Evolutionary conservation across 2,329 filamentous ascomycete species (phyloP).

Genomic region (Dothiorella sarmentorum): DNA sequence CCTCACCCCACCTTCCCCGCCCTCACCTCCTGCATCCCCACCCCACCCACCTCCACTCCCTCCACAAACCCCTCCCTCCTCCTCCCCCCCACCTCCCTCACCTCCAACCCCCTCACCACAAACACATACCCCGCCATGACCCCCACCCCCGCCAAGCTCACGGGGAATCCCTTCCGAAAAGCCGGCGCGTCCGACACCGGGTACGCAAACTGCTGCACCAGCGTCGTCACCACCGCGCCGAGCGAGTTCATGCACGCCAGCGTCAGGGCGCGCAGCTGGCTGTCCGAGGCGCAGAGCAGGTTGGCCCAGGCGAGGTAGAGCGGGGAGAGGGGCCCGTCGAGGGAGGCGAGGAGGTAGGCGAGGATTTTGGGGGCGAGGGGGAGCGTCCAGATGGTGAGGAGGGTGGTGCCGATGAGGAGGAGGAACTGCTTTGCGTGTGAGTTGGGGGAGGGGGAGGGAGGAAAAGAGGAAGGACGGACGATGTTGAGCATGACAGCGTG

Average conservation of each 20-base stretch:
- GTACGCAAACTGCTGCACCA: constrained; percentile 1
- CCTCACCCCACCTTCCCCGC: not conserved
- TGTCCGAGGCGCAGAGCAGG: constrained; percentile 32
- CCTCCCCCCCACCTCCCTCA: not conserved
- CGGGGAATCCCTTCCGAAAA: not conserved
- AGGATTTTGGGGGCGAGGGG: constrained; percentile 30
- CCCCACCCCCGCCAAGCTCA: not conserved
- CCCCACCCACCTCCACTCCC: not conserved
- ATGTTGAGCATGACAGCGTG: constrained; percentile 32
- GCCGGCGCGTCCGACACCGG: not conserved
- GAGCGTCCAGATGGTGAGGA: not conserved
- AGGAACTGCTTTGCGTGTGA: not conserved
- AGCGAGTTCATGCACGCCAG: constrained; percentile 38
- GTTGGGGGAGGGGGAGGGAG: not conserved
- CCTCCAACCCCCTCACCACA: constrained; percentile 1
- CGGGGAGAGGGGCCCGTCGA: constrained; percentile 36
- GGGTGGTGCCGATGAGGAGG: not conserved
- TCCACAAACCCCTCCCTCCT: not conserved
- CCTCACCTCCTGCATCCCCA: not conserved
- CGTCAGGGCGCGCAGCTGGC: constrained; percentile 35
- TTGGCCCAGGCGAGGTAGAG: constrained; percentile 39
- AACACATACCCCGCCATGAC: not conserved
- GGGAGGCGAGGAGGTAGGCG: constrained; percentile 36
- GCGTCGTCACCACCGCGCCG: constrained; percentile 15
- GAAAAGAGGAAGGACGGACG: not conserved